Percentiles rank a stretch among this genome's conserved stretches.
Conservation (phyloP, 2,329 filamentous ascomycete species). For the Microdochium trichocladiopsis region DNA sequence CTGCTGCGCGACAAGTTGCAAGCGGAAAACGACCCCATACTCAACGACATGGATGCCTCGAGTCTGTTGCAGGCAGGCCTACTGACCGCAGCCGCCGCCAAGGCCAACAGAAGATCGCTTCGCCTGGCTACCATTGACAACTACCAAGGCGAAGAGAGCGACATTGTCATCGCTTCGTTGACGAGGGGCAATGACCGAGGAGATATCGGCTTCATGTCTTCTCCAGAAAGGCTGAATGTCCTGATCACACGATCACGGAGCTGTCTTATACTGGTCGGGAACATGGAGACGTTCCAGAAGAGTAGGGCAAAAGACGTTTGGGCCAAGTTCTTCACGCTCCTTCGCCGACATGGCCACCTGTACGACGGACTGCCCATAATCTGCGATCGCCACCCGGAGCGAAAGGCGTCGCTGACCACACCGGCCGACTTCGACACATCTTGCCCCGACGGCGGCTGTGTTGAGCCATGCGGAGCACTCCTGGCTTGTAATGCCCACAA, state of each 20-base stretch:
- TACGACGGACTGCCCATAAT: constrained; percentile 53
- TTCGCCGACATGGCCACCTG: constrained; percentile 44
- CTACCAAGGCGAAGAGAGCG: constrained; percentile 71
- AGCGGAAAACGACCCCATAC: constrained; percentile 51
- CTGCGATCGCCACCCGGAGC: constrained; percentile 53
- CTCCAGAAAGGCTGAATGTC: constrained; percentile 63
- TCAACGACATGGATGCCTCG: constrained; percentile 62
- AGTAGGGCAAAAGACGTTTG: constrained; percentile 53
- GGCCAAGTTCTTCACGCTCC: constrained; percentile 45
- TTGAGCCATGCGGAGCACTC: constrained; percentile 48
- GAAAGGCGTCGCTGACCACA: constrained; percentile 32
- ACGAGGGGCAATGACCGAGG: constrained; percentile 57
- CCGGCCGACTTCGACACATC: constrained; percentile 52
- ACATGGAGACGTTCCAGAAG: constrained; percentile 57
- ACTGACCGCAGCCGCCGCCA: constrained; percentile 42
- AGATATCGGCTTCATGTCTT: constrained; percentile 65
- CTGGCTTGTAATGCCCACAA: constrained; percentile 51
- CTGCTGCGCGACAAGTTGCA: constrained; percentile 46
- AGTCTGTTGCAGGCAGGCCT: constrained; percentile 59
- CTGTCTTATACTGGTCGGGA: constrained; percentile 62
- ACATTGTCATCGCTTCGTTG: constrained; percentile 63
- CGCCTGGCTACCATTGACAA: constrained; percentile 70
- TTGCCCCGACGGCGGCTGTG: constrained; percentile 66
- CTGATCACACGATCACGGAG: constrained; percentile 60
- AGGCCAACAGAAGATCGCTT: constrained; percentile 43